Percentiles rank a stretch among this genome's conserved stretches.
These are phyloP conservation scores for Theobroma cacao DNA, from an alignment of 345 rosid genomes.

Conservation along the genomic window DNA sequence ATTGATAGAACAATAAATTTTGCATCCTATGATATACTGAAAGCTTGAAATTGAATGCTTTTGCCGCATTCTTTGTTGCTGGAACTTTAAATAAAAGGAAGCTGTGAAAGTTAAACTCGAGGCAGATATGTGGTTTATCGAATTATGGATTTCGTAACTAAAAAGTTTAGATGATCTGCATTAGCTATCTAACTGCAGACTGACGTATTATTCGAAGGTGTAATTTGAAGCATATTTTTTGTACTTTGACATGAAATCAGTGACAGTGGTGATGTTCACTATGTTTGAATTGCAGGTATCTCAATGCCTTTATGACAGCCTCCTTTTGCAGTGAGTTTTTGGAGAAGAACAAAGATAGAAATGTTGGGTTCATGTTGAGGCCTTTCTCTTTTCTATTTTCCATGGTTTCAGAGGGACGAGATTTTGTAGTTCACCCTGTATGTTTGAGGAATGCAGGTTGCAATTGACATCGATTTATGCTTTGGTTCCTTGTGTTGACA, in stretches of 20 bases:
- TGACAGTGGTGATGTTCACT: neutral
- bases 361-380: neutral
- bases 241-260: neutral
- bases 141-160: neutral
- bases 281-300: neutral
- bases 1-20: no score
- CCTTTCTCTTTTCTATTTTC: neutral
- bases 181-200: neutral
- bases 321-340: neutral
- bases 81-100: neutral
- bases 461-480: neutral
- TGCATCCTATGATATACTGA: neutral
- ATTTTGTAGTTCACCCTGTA: neutral
- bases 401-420: neutral
- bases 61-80: neutral
- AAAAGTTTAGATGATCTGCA: neutral
- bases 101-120: neutral
- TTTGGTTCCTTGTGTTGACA: neutral
- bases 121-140: neutral
- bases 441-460: neutral
- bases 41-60: neutral
- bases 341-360: neutral
- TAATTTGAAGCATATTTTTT: neutral
- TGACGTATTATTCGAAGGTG: neutral
- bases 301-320: constrained; percentile 5